phyloP scores from a whole-genome alignment of 257 asterid species.

The Asclepias syriaca region DNA sequence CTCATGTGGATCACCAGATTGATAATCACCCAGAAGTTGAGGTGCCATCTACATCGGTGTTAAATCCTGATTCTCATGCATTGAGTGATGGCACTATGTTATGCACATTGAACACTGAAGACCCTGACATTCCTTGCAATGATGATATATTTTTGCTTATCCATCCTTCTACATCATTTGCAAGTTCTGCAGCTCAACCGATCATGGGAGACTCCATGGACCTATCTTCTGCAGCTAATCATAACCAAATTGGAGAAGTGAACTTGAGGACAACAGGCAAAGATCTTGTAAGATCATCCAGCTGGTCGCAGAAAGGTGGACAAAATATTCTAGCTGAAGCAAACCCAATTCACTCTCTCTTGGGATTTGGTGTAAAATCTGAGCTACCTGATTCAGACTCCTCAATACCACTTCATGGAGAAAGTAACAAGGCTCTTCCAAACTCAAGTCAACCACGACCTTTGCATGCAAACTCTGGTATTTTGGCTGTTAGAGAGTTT shows the following conservation, averaged over 20 bases:
- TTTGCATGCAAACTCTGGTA: constrained; percentile 29
- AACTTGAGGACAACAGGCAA: constrained; percentile 34
- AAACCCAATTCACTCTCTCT: constrained; percentile 22
- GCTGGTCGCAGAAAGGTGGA: constrained; percentile 50
- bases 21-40: constrained; percentile 32
- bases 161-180: constrained; percentile 67
- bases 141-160: constrained; percentile 98
- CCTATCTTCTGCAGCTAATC: constrained; percentile 31
- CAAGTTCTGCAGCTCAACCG: constrained; percentile 48
- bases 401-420: constrained; percentile 32
- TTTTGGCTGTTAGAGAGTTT: constrained; percentile 27
- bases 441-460: constrained; percentile 37
- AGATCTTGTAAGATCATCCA: constrained; percentile 35
- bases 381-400: constrained; percentile 39
- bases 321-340: constrained; percentile 32
- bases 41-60: constrained; percentile 36
- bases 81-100: constrained; percentile 39
- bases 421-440: constrained; percentile 31
- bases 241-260: constrained; percentile 39
- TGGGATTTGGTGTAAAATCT: constrained; percentile 33
- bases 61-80: constrained; percentile 36
- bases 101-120: constrained; percentile 79
- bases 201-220: constrained; percentile 26
- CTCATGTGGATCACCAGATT: constrained; percentile 28
- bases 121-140: constrained; percentile 93